These are phyloP conservation scores for Exophiala spinifera DNA, from an alignment of 2,329 filamentous ascomycete genomes.

Conservation along the genomic window DNA sequence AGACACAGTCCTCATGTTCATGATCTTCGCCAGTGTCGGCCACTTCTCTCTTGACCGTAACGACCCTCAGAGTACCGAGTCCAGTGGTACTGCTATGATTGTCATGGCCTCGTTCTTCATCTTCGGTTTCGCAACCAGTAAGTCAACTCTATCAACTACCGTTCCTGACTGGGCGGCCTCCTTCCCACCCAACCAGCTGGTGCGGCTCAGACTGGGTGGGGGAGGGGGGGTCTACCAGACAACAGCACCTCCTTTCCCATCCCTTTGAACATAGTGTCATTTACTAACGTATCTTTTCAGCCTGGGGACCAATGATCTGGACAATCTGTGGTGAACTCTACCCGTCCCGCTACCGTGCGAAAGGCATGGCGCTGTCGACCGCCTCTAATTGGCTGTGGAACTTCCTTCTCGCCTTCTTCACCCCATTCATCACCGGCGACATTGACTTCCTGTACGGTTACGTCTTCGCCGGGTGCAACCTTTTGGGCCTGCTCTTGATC, in stretches of 20 bases:
- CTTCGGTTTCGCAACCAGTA: constrained; percentile 65
- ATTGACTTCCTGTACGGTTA: constrained; percentile 77
- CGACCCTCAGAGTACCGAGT: constrained; percentile 43
- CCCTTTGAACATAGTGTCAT: no score
- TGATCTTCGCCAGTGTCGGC: constrained; percentile 58
- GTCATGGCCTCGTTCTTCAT: constrained; percentile 73
- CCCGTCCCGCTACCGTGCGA: constrained; percentile 40
- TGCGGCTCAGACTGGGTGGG: no score
- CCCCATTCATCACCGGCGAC: constrained; percentile 68
- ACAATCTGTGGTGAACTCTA: constrained; percentile 46
- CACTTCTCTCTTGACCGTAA: constrained; percentile 42
- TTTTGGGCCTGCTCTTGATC: constrained; percentile 62
- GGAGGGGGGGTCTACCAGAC: no score
- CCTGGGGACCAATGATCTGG: constrained; percentile 69
- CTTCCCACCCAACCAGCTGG: no score
- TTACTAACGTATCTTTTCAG: constrained; percentile 36
- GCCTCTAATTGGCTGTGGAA: constrained; percentile 78
- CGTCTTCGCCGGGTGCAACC: constrained; percentile 71
- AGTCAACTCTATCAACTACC: not conserved
- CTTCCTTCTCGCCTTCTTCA: constrained; percentile 75
- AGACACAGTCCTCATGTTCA: constrained; percentile 61
- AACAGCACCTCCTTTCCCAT: no score
- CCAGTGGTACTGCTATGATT: constrained; percentile 65
- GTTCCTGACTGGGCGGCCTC: no score
- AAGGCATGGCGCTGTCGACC: constrained; percentile 38